A percentile compares a stretch with the other conserved stretches of the same genome.
phyloP scores from a whole-genome alignment of 164 flowering plant genomes.

The Paratinospora sagittata region DNA sequence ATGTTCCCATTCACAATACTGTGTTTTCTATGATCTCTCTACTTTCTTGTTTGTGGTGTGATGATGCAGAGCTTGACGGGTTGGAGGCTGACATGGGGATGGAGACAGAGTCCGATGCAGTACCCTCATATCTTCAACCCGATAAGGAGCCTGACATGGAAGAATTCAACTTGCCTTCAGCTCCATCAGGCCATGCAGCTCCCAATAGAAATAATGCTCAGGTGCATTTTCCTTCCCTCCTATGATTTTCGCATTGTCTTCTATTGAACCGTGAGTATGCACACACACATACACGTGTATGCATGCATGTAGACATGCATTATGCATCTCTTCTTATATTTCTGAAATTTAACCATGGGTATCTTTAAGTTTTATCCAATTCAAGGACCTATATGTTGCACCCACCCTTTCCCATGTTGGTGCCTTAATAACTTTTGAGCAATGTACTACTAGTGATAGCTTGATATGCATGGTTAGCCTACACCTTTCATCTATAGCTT shows the following conservation, averaged over 20 bases:
- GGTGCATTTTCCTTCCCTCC: slow-evolving; percentile 32
- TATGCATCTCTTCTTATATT: not conserved
- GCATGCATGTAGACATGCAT: not conserved
- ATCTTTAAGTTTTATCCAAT: not conserved
- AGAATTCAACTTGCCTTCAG: slow-evolving; percentile 79
- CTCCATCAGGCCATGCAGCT: slow-evolving; percentile 63
- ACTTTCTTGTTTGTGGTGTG: slow-evolving; percentile 3
- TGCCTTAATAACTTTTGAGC: not conserved
- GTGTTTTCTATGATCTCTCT: not conserved
- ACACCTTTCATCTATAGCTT: too few relatives aligned
- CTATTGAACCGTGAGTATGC: not conserved
- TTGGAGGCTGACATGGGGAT: slow-evolving; percentile 94
- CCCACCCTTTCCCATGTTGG: not conserved
- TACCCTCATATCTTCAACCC: slow-evolving; percentile 88
- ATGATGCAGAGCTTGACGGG: slow-evolving; percentile 83
- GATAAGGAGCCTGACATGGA: slow-evolving; percentile 73
- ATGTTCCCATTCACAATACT: not conserved
- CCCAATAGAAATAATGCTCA: slow-evolving; percentile 54
- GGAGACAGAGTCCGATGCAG: slow-evolving; percentile 72
- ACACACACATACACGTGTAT: not conserved
- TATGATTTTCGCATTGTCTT: not conserved
- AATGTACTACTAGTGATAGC: not conserved
- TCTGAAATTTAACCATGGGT: not conserved
- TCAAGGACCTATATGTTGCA: not conserved
- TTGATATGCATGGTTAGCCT: too few relatives aligned